Evolutionary conservation across 352 stramenopile species (phyloP).

Genomic region (Globisporangium heterothallicum): DNA sequence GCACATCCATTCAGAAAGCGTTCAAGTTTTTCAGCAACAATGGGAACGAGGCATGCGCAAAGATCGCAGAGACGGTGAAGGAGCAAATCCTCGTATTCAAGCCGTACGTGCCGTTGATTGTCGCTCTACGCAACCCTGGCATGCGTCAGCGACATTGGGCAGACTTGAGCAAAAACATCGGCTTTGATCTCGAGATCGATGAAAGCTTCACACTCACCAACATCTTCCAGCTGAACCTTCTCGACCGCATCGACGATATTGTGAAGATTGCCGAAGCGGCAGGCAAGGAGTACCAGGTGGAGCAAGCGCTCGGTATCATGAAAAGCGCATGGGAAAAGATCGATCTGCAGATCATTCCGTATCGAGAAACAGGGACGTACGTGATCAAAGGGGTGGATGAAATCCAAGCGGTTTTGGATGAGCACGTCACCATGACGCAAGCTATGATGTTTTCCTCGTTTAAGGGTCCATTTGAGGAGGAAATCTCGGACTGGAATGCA

Average conservation of each 20-base stretch:
- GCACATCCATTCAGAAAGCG: slow-evolving; percentile 85
- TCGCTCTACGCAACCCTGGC: slow-evolving; percentile 87
- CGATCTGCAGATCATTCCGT: slow-evolving; percentile 86
- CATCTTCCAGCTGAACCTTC: slow-evolving; percentile 78
- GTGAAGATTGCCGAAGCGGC: slow-evolving; percentile 90
- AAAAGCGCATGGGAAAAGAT: slow-evolving; percentile 88
- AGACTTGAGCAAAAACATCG: slow-evolving; percentile 80
- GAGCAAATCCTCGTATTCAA: slow-evolving; percentile 92
- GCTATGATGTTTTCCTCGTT: slow-evolving; percentile 96
- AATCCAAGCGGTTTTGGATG: slow-evolving; percentile 91
- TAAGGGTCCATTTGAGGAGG: slow-evolving; percentile 93
- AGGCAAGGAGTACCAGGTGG: slow-evolving; percentile 94
- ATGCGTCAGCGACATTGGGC: slow-evolving; percentile 94
- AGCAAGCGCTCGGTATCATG: slow-evolving; percentile 92
- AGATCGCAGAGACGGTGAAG: slow-evolving; percentile 90
- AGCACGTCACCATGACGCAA: slow-evolving; percentile 95
- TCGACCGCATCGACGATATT: slow-evolving; percentile 88
- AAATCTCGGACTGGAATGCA: slow-evolving; percentile 91
- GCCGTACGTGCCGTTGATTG: slow-evolving; percentile 90
- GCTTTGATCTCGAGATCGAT: slow-evolving; percentile 85
- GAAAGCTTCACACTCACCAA: slow-evolving; percentile 85
- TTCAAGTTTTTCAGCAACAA: slow-evolving; percentile 91
- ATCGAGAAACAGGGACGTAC: slow-evolving; percentile 91
- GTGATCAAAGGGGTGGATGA: slow-evolving; percentile 95
- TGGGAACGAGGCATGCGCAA: slow-evolving; percentile 79